Evolutionary conservation across 176 grass and related monocot species (phyloP), one percentile per base, ranked within the genome.

Genomic region (Triticum urartu): DNA sequence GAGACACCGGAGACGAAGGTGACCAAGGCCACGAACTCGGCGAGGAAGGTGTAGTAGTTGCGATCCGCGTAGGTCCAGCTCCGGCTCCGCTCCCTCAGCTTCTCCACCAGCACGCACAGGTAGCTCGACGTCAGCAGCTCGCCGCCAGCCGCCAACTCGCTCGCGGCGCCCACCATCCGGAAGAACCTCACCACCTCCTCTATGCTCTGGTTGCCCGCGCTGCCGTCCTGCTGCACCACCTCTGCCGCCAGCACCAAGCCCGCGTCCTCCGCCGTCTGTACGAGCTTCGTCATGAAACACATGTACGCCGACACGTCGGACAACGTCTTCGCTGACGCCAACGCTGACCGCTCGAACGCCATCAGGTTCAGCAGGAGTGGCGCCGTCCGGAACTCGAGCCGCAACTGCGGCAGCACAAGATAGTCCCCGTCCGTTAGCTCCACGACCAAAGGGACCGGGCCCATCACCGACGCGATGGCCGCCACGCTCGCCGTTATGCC

Each of bases 341-440:
- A 52, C 35, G 67, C 9, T 47, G 81, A 61, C 38, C 85, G 89
- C 81, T 91, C 86, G 77, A 91, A 88, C 9, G 89, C 89, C 81
- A 91, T 81, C 77, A 91, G 81, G 86, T 88, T 91, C 17, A 91
- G 86, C 77, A 88, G 77, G 82, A 85, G 86, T 77, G 89, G 86
- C 22, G 38, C 69, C 62, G 89, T 88, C 36, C 89, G 89, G 86
- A 64, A 42, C 77, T 91, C 89, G 38, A 91, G 2, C 4, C 77
- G 77, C 32, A 91, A 70, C 81, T 88, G 77, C 1, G 89, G 89
- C 28, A 85, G 26, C 26, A 26, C 26, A 26, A 26, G 26, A 26
- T 26, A 26, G 26, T 26, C 26, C 26, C 26, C 26, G 26, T 26
- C 26, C 26, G 26, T 26, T 26, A 26, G 26, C 26, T 26, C 26